Evolutionary conservation across 139 green algal species (phyloP).

Genomic region (Chara braunii): DNA sequence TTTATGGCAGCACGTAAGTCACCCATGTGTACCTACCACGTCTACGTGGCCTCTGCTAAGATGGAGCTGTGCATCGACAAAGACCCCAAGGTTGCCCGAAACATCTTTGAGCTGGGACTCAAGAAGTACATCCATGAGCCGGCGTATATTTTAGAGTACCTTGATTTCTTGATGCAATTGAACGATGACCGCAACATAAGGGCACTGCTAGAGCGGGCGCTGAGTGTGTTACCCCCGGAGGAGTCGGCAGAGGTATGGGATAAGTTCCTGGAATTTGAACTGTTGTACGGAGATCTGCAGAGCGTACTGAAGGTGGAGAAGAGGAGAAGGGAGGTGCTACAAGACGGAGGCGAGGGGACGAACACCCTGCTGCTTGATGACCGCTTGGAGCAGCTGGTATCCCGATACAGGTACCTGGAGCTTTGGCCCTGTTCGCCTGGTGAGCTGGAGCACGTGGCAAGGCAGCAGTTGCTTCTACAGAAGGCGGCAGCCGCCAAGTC

Average conservation of each 20-base stretch:
- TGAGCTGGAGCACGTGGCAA: constrained; percentile 4
- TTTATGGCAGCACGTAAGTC: constrained; percentile 74
- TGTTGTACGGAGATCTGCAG: constrained; percentile 10
- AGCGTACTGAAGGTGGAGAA: constrained; percentile 20
- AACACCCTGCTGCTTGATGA: neutral
- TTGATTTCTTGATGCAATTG: constrained; percentile 38
- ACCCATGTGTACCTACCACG: constrained; percentile 59
- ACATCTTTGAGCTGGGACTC: constrained; percentile 89
- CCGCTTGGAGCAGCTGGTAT: constrained; percentile 8
- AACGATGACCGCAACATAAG: constrained; percentile 72
- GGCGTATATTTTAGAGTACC: constrained; percentile 66
- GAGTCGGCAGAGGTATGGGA: constrained; percentile 27
- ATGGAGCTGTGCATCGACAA: constrained; percentile 72
- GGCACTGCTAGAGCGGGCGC: constrained; percentile 66
- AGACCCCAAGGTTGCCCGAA: constrained; percentile 59
- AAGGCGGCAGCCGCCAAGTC: no score
- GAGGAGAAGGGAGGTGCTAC: neutral
- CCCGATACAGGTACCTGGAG: constrained; percentile 13
- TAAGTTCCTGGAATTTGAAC: constrained; percentile 14
- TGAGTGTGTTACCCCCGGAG: constrained; percentile 39
- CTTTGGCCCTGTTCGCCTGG: constrained; percentile 19
- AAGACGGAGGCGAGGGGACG: neutral
- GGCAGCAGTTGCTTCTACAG: no score
- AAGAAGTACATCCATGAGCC: constrained; percentile 55
- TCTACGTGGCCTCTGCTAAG: constrained; percentile 69